Evolutionary conservation across 2,329 filamentous ascomycete genomes (phyloP).

Genomic region (Fusarium xylarioides): DNA sequence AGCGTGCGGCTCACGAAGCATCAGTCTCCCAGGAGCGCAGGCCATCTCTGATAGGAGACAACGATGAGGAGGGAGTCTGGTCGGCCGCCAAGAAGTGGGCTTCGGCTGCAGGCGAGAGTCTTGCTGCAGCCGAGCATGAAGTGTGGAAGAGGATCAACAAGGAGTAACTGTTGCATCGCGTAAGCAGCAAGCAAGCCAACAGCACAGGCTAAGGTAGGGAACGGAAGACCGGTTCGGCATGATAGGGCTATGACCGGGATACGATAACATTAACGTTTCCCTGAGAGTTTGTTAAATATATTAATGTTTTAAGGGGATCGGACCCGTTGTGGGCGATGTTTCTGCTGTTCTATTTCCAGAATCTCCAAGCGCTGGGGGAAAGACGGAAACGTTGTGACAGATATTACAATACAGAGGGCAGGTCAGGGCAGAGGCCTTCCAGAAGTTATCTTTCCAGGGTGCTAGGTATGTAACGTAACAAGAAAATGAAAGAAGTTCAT

Average conservation of each 20-base stretch:
- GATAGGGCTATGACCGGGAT: slow-evolving; percentile 34
- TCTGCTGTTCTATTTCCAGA: slow-evolving; percentile 43
- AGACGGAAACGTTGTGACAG: slow-evolving; percentile 21
- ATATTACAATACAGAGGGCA: background rate
- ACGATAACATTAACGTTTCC: slow-evolving; percentile 26
- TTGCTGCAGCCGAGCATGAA: slow-evolving; percentile 67
- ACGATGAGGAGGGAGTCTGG: slow-evolving; percentile 60
- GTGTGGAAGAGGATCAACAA: slow-evolving; percentile 72
- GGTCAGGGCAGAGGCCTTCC: background rate
- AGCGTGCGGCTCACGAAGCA: slow-evolving; percentile 53
- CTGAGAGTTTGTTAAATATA: slow-evolving; percentile 32
- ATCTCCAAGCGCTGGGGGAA: slow-evolving; percentile 17
- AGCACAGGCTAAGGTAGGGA: slow-evolving; percentile 8
- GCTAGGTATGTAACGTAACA: slow-evolving; percentile 18
- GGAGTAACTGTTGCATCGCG: slow-evolving; percentile 48
- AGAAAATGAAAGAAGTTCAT: slow-evolving; percentile 30
- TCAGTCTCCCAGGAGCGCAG: slow-evolving; percentile 42
- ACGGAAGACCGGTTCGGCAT: slow-evolving; percentile 6
- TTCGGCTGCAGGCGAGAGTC: slow-evolving; percentile 63
- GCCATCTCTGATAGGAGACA: slow-evolving; percentile 37
- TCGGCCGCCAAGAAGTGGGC: slow-evolving; percentile 67
- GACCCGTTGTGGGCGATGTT: slow-evolving; percentile 28
- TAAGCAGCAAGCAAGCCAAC: background rate
- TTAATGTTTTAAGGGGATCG: slow-evolving; percentile 38
- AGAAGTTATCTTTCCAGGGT: slow-evolving; percentile 14